Evolutionary conservation across 2,329 filamentous ascomycete genomes (phyloP), one percentile per base, ranked within the genome.

Genomic region (Fusarium azukiicola): DNA sequence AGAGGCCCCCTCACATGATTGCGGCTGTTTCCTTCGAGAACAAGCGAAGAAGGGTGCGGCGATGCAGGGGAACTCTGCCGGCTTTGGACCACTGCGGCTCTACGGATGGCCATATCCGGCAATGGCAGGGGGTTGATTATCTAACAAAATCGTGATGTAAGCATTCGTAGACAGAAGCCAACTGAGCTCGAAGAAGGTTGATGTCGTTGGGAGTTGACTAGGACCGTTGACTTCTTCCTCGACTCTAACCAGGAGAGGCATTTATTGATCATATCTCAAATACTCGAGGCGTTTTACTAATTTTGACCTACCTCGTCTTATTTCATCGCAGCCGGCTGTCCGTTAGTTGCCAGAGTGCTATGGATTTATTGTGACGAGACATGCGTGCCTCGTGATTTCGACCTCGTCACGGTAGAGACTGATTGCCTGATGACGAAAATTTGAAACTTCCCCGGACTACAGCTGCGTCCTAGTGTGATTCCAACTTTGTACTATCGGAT

Each of bases 11-110:
- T 61, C 54, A 23, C 54, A 5, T 6, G 14, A 17, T 61, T 61
- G 36, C 27, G 27, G 27, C 27, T 32, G 54, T 23, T 61, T 61
- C 54, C 23, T 61, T 61, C 54, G 54, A 40, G 54, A 61, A 61
- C 5, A 32, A 23, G 36, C 13, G 21, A 23, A 23, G 36, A 14
- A 42, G 13, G 40, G 40, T 42, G 40, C 13, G 10, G 40, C 40
- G 40, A 14, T 42, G 40, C 40, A 42, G 13, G 40, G 40, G 27
- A 32, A 32, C 27, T 32, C 27, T 32, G 13, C 14, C 21, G 3
- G 21, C 1, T 14, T 61, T 5, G 54, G 54, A 4, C 13, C 40
- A 11, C n/a, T 40, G 36, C 7, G 36, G 21, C 36, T 13, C 21
- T 40, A 40, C 36, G 36, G 36, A 23, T 17, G 6, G 54, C 54